Evolutionary conservation across 2,329 filamentous ascomycete species (phyloP).

Genomic region (Hypocrella siamensis): DNA sequence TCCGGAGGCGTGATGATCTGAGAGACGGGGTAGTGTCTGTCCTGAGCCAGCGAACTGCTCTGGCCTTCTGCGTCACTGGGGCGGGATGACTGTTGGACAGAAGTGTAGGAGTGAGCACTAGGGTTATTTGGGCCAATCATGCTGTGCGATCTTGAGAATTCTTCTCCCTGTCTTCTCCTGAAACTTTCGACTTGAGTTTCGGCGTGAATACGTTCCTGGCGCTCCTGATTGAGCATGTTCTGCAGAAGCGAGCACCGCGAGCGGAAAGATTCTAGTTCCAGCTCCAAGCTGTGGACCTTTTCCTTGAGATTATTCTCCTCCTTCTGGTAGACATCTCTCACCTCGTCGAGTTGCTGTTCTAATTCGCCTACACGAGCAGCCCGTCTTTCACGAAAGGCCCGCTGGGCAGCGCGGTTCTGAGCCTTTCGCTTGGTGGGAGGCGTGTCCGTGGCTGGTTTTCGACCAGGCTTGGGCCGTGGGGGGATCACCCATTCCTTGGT

Average conservation of each 20-base stretch:
- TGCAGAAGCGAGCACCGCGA: conserved; percentile 47
- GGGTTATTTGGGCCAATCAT: conserved; percentile 11
- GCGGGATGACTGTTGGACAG: conserved; percentile 10
- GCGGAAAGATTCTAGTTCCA: conserved; percentile 50
- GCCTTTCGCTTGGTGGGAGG: conserved; percentile 86
- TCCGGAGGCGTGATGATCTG: conserved; percentile 42
- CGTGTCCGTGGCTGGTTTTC: conserved; percentile 87
- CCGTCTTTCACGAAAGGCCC: conserved; percentile 76
- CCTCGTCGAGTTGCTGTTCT: conserved; percentile 49
- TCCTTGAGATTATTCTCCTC: conserved; percentile 40
- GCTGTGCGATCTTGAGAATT: conserved; percentile 11
- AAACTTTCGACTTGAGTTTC: conserved; percentile 23
- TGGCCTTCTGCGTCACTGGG: conserved; percentile 13
- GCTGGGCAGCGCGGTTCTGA: conserved; percentile 83
- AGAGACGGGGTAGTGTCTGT: conserved; percentile 35
- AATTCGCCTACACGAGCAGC: conserved; percentile 70
- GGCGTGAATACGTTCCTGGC: conserved; percentile 28
- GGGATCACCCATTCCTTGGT: conserved; percentile 78
- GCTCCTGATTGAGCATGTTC: conserved; percentile 44
- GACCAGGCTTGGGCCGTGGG: conserved; percentile 72
- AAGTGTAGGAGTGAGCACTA: conserved; percentile 13
- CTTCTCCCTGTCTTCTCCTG: conserved; percentile 14
- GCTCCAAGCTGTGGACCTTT: conserved; percentile 43
- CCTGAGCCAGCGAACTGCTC: conserved; percentile 10
- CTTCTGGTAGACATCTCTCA: conserved; percentile 40